Evolutionary conservation across 1,284 basidiomycete genomes (phyloP).

Genomic region (Ustilago sp.): DNA sequence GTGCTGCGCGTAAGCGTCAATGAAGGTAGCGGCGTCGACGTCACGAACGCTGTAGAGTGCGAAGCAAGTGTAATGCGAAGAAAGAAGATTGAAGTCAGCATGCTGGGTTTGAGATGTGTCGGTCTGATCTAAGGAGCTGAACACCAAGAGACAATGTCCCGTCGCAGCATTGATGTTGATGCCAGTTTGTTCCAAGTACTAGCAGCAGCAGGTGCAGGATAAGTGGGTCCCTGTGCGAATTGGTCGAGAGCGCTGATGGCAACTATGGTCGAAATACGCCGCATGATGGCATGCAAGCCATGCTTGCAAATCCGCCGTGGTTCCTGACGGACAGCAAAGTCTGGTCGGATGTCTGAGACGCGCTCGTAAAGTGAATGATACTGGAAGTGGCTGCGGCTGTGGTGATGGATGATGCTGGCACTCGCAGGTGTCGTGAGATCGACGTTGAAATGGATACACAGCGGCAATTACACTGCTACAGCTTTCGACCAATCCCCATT

Average conservation of each 20-base stretch:
- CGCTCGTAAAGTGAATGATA: no score
- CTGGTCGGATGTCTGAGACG: no score
- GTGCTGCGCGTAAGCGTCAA: slow-evolving; percentile 90
- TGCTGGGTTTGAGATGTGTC: slow-evolving; percentile 2
- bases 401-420: no score
- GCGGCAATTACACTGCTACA: no score
- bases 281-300: no score
- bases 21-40: slow-evolving; percentile 83
- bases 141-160: not conserved
- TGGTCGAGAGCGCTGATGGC: not conserved
- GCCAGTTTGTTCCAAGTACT: not conserved
- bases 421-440: no score
- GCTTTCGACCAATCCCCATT: no score
- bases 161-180: slow-evolving; percentile 1
- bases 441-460: no score
- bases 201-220: not conserved
- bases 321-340: no score
- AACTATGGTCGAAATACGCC: no score
- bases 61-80: slow-evolving; percentile 17
- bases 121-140: not conserved
- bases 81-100: slow-evolving; percentile 23
- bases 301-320: no score
- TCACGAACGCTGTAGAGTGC: slow-evolving; percentile 67
- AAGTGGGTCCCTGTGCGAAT: not conserved
- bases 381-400: no score